These are phyloP conservation scores for Phlegmacium glaucopus DNA, from an alignment of 768 basidiomycete genomes.

Conservation along the genomic window DNA sequence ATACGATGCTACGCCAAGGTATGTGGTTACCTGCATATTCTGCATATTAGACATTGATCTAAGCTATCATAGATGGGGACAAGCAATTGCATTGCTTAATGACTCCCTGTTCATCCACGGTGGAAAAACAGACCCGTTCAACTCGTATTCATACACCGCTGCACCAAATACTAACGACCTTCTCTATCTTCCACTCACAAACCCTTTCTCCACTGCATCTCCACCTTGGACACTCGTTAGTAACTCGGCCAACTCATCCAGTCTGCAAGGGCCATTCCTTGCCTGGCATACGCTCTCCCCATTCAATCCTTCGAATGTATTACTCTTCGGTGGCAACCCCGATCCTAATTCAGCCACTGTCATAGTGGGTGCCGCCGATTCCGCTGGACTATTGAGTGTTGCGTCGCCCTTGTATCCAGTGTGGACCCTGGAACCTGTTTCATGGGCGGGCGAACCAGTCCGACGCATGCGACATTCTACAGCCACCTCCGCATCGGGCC, in stretches of 20 bases:
- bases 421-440: slow-evolving; percentile 44
- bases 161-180: slow-evolving; percentile 74
- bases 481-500: slow-evolving; percentile 41
- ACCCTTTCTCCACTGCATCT: slow-evolving; percentile 52
- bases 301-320: slow-evolving; percentile 46
- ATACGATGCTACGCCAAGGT: slow-evolving; percentile 25
- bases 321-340: slow-evolving; percentile 78
- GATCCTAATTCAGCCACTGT: slow-evolving; percentile 54
- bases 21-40: not conserved
- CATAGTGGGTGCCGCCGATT: slow-evolving; percentile 54
- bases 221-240: slow-evolving; percentile 69
- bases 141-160: slow-evolving; percentile 66
- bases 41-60: not conserved
- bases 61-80: slow-evolving; percentile 73
- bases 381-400: slow-evolving; percentile 55
- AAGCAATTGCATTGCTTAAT: slow-evolving; percentile 58
- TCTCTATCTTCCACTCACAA: slow-evolving; percentile 61
- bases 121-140: slow-evolving; percentile 72
- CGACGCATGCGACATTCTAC: slow-evolving; percentile 78
- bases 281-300: slow-evolving; percentile 82
- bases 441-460: slow-evolving; percentile 65
- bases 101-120: slow-evolving; percentile 71
- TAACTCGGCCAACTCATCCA: slow-evolving; percentile 38
- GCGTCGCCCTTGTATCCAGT: slow-evolving; percentile 31
- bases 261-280: slow-evolving; percentile 55